Base-by-base conservation (phyloP, 192 early-diverging fungal species). In the Polychytrium aggregatum region DNA sequence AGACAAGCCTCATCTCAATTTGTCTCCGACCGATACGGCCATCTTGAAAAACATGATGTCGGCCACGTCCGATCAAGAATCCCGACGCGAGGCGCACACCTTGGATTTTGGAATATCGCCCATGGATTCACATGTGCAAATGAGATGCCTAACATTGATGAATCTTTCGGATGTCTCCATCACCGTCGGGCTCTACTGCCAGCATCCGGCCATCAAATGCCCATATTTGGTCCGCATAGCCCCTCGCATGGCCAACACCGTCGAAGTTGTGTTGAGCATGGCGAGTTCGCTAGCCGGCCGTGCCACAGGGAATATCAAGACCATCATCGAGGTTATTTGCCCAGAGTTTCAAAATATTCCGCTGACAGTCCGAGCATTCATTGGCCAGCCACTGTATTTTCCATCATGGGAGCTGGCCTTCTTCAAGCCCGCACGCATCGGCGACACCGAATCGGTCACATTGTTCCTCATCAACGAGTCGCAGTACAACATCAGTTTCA, bases 321-420 rank as follows among this genome's bases (percentile, higher is more conserved):
- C 68, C 3, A 65, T 62, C 3, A 71, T 79, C 13, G 73, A 78
- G 52, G 59, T 76, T 11, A 64, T 72, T 21, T 79, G 77, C 44
- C 73, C 70, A n/a, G 77, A 74, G 43, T 79, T 79, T 53, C 67
- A 78, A 49, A 73, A 72, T 37, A 68, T 77, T 36, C 71, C 67
- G 7, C 36, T 78, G 5, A 56, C 60, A 28, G 59, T 79, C 21
- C 54, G 51, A 5, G 77, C 68, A 18, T 79, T 58, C 41, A 55
- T 77, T 34, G 77, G 77, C 14, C 68, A 72, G 20, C 71, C 77
- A 2, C 17, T 76, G 6, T 72, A 63, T 45, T 73, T 76, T 37
- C 74, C 71, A 16, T 25, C 48, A 1, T 79, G 70, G 68, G 70
- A 79, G 16, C 64, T 55, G 34, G 67, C 49, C 1, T 79, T 71